phyloP scores from a whole-genome alignment of 371 early-diverging fungal genomes.

The Vairimorpha ceranae region DNA sequence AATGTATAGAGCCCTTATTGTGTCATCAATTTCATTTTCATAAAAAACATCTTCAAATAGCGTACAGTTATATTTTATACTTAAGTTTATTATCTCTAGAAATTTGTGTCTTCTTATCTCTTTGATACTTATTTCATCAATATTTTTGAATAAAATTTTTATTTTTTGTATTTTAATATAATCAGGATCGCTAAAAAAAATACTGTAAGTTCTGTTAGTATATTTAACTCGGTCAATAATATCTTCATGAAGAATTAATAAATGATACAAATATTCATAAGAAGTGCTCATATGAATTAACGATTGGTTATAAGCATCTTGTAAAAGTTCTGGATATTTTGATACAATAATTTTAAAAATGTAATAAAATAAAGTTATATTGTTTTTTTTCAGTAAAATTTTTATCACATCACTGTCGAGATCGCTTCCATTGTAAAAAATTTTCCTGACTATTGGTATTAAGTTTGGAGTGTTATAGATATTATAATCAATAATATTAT shows the following conservation, averaged over 20 bases:
- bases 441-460: background rate
- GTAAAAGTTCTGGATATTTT: background rate
- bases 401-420: background rate
- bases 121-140: constrained; percentile 23
- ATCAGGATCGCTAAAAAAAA: constrained; percentile 20
- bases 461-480: background rate
- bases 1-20: background rate
- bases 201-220: constrained; percentile 12
- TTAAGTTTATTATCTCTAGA: background rate
- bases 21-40: background rate
- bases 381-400: background rate
- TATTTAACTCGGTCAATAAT: constrained; percentile 22
- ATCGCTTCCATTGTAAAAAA: background rate
- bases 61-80: background rate
- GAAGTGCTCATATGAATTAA: constrained; percentile 14
- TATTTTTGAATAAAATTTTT: constrained; percentile 14
- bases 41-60: constrained; percentile 1
- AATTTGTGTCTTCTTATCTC: constrained; percentile 16
- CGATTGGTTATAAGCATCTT: constrained; percentile 27
- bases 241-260: constrained; percentile 30
- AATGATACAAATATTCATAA: constrained; percentile 40
- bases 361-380: background rate
- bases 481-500: background rate
- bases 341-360: constrained; percentile 19
- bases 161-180: constrained; percentile 41